Evolutionary conservation across 179 eudicot species (phyloP).

Genomic region (Pouteria campechiana): DNA sequence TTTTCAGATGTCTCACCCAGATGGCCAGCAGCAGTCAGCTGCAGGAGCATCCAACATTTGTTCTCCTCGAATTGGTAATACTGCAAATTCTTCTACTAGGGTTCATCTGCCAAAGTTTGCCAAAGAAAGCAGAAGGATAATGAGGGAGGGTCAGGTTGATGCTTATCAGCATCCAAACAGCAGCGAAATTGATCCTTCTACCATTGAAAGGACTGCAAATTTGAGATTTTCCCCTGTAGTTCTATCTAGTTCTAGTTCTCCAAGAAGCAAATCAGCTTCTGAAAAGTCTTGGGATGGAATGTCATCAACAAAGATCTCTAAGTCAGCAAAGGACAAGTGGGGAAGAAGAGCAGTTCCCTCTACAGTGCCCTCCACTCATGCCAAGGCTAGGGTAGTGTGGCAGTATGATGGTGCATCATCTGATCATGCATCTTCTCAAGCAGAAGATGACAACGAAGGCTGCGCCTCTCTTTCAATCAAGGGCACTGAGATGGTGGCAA

Average conservation of each 20-base stretch:
- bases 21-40: slow-evolving; percentile 30
- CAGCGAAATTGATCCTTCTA: slow-evolving; percentile 21
- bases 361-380: slow-evolving; percentile 18
- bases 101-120: slow-evolving; percentile 29
- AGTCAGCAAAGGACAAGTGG: slow-evolving; percentile 45
- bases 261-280: slow-evolving; percentile 61
- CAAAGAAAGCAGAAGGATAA: slow-evolving; percentile 30
- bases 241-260: slow-evolving; percentile 42
- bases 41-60: slow-evolving; percentile 21
- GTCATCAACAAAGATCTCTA: slow-evolving; percentile 44
- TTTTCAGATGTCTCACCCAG: slow-evolving; percentile 18
- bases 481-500: slow-evolving; percentile 24
- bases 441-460: slow-evolving; percentile 38
- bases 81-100: slow-evolving; percentile 21
- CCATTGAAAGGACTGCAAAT: slow-evolving; percentile 49
- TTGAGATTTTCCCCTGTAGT: slow-evolving; percentile 50
- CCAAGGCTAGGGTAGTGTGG: slow-evolving; percentile 31
- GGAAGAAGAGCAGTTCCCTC: slow-evolving; percentile 32
- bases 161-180: slow-evolving; percentile 19
- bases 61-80: slow-evolving; percentile 27
- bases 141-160: slow-evolving; percentile 22
- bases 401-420: slow-evolving; percentile 26
- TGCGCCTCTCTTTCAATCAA: slow-evolving; percentile 15
- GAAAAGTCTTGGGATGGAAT: slow-evolving; percentile 92
- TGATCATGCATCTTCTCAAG: slow-evolving; percentile 19